These are phyloP conservation scores for Ogataea degrootiae DNA, from an alignment of 805 yeast species.

Conservation along the genomic window DNA sequence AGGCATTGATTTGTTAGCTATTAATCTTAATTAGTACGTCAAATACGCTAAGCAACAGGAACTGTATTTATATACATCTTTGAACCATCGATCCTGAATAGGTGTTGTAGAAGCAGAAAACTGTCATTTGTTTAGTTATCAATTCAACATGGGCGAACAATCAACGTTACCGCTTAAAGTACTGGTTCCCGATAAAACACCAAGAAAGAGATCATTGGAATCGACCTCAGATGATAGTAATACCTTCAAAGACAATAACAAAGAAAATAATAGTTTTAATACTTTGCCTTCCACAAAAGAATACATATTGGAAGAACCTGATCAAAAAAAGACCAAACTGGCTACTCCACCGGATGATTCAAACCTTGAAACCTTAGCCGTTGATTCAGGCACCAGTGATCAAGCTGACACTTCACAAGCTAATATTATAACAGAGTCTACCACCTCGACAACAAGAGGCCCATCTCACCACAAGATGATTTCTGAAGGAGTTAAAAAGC, in stretches of 20 bases:
- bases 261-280: background rate
- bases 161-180: slow-evolving; percentile 7
- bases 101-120: too few relatives aligned
- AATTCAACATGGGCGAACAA: slow-evolving; percentile 9
- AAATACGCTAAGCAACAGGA: too few relatives aligned
- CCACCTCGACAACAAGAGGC: slow-evolving; percentile 2
- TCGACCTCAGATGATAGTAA: background rate
- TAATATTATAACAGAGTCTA: too few relatives aligned
- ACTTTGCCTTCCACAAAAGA: too few relatives aligned
- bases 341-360: slow-evolving; percentile 1
- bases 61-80: too few relatives aligned
- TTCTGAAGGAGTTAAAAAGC: slow-evolving; percentile 3
- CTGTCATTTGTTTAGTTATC: too few relatives aligned
- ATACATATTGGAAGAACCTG: background rate
- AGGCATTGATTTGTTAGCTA: too few relatives aligned
- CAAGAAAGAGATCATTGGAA: slow-evolving; percentile 7
- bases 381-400: background rate
- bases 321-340: background rate
- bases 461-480: slow-evolving; percentile 2
- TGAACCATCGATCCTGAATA: too few relatives aligned
- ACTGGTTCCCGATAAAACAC: slow-evolving; percentile 16
- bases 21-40: too few relatives aligned
- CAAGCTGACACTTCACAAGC: background rate
- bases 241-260: background rate
- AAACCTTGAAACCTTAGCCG: background rate